A percentile compares a stretch with the other conserved stretches of the same genome.
Evolutionary conservation across 2,329 filamentous ascomycete species (phyloP).

Genomic region (Podosphaera xanthii): DNA sequence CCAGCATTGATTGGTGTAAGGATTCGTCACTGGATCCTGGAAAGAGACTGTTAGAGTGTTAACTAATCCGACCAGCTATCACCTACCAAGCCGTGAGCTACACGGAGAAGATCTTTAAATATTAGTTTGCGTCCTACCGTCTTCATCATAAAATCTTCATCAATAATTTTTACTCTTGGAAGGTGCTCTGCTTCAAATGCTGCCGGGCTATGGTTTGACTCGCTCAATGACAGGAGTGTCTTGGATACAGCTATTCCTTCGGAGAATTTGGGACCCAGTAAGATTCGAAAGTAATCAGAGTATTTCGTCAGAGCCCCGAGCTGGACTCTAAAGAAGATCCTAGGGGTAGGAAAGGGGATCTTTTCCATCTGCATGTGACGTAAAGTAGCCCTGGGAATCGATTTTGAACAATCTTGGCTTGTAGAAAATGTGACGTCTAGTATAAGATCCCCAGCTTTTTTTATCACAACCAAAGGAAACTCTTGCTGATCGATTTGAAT

Average conservation of each 20-base stretch:
- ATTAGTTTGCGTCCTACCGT: constrained; percentile 34
- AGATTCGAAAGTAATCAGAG: constrained; percentile 47
- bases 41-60: constrained; percentile 1
- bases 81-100: constrained; percentile 34
- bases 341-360: constrained; percentile 8
- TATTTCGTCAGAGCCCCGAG: constrained; percentile 30
- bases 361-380: constrained; percentile 17
- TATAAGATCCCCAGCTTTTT: constrained; percentile 36
- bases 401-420: constrained; percentile 25
- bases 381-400: constrained; percentile 25
- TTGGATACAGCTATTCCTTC: constrained; percentile 34
- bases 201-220: constrained; percentile 23
- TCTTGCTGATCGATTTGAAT: constrained; percentile 9
- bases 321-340: constrained; percentile 32
- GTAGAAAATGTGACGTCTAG: constrained; percentile 44
- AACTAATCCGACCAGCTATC: background rate
- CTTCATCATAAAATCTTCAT: constrained; percentile 45
- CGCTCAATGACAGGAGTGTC: constrained; percentile 19
- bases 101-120: constrained; percentile 43
- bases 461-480: constrained; percentile 25
- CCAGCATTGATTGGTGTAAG: constrained; percentile 33
- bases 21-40: constrained; percentile 14
- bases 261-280: constrained; percentile 41
- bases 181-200: constrained; percentile 28
- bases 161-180: constrained; percentile 39